Conservation (phyloP, 495 filamentous ascomycete species). For the Pyronema domesticum region DNA sequence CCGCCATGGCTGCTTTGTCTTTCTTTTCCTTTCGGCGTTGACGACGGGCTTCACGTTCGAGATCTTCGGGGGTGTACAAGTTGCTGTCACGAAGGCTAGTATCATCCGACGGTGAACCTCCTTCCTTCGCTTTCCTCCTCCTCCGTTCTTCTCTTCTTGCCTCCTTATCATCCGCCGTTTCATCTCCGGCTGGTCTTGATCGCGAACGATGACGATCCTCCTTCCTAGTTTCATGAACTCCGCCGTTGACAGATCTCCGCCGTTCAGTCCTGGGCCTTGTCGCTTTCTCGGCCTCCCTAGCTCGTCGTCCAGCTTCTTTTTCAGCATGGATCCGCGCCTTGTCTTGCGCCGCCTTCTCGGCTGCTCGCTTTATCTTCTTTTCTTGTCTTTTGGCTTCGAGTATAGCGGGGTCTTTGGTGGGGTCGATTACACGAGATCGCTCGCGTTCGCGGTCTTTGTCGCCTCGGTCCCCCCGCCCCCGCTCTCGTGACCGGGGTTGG, state of each 20-base stretch:
- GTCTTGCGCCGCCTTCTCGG: not conserved
- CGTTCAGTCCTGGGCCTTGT: not conserved
- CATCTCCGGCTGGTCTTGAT: not conserved
- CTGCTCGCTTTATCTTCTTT: not conserved
- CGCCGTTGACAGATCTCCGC: not conserved
- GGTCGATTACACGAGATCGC: not conserved
- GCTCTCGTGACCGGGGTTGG: not conserved
- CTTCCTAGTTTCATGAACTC: no score
- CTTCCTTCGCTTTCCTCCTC: not conserved
- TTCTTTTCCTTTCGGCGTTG: not conserved
- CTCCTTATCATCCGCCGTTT: not conserved
- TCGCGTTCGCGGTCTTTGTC: not conserved
- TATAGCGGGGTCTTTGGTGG: not conserved
- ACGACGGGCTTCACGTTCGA: slow-evolving; percentile 1
- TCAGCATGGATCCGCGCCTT: not conserved
- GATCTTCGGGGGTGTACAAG: not conserved
- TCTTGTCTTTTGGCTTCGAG: not conserved
- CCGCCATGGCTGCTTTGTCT: not conserved
- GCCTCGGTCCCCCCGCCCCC: not conserved
- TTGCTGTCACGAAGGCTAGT: not conserved
- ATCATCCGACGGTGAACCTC: not conserved
- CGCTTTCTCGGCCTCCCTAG: not conserved
- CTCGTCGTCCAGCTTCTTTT: not conserved
- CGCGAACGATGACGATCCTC: not conserved
- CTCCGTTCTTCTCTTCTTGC: not conserved